phyloP scores from a whole-genome alignment of 2,329 filamentous ascomycete genomes.

The Teratosphaeriaceae sp. region DNA sequence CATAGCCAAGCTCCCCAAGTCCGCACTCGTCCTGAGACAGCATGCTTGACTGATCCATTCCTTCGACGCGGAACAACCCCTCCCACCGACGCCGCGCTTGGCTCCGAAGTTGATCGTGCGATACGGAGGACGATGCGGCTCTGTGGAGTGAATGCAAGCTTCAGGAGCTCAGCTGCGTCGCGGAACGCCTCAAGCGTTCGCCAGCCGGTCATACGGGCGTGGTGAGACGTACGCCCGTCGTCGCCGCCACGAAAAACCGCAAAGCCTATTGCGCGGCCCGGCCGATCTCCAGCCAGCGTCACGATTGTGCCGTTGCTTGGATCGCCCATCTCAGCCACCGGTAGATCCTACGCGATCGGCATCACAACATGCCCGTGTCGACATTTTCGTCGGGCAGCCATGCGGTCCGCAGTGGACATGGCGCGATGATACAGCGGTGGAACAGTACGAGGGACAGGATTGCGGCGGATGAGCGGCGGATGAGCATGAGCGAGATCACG shows the following conservation, averaged over 20 bases:
- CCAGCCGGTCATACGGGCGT: neutral
- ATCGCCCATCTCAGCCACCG: neutral
- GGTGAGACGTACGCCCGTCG: neutral
- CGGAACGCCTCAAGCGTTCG: neutral
- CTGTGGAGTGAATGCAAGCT: neutral
- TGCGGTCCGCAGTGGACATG: slow-evolving; percentile 13
- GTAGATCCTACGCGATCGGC: too few species aligned
- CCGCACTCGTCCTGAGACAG: too few species aligned
- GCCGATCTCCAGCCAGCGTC: too few species aligned
- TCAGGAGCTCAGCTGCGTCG: neutral
- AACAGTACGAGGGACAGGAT: slow-evolving; percentile 23
- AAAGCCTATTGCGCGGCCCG: too few species aligned
- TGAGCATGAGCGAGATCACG: slow-evolving; percentile 18
- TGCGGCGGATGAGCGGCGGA: slow-evolving; percentile 19
- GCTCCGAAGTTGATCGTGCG: too few species aligned
- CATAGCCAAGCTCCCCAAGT: too few species aligned
- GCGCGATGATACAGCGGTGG: slow-evolving; percentile 20
- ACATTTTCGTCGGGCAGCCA: slow-evolving; percentile 19
- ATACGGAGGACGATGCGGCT: neutral
- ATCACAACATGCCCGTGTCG: slow-evolving; percentile 21
- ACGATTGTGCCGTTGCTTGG: too few species aligned
- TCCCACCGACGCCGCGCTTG: too few species aligned
- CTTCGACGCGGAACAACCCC: too few species aligned
- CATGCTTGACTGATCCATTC: too few species aligned
- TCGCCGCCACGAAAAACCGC: neutral